These are phyloP conservation scores for Ophiosphaerella korrae DNA, from an alignment of 2,329 filamentous ascomycete genomes.

Conservation along the genomic window DNA sequence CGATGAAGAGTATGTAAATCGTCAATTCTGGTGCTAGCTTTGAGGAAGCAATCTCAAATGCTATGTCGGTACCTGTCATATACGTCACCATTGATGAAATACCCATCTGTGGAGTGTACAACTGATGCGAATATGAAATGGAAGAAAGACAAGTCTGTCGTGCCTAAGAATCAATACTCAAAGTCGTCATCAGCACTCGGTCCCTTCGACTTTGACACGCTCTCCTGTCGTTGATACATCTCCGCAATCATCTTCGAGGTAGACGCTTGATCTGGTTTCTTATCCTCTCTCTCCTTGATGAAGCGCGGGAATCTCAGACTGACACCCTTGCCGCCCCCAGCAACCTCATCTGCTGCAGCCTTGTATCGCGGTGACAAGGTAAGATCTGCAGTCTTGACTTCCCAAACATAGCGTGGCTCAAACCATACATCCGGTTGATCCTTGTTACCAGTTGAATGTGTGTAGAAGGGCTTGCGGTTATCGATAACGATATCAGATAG, in stretches of 20 bases:
- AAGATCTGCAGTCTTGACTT: conserved; percentile 94
- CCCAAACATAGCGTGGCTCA: conserved; percentile 92
- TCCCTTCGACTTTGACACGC: conserved; percentile 82
- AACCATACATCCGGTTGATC: conserved; percentile 99
- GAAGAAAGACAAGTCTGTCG: background rate
- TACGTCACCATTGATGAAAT: background rate
- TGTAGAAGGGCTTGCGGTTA: conserved; percentile 90
- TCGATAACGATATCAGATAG: conserved; percentile 83
- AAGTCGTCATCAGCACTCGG: conserved; percentile 94
- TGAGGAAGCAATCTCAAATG: too few species aligned
- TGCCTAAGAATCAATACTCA: conserved; percentile 70
- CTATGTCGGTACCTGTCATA: too few species aligned
- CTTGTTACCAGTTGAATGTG: conserved; percentile 80
- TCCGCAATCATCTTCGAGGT: conserved; percentile 85
- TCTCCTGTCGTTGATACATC: conserved; percentile 96
- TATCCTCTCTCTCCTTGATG: conserved; percentile 90
- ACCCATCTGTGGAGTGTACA: background rate
- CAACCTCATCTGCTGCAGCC: conserved; percentile 81
- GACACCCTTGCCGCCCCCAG: conserved; percentile 75
- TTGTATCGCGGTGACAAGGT: conserved; percentile 92
- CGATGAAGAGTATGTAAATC: too few species aligned
- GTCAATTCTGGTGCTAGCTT: too few species aligned
- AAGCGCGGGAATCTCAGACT: conserved; percentile 90
- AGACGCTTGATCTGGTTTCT: conserved; percentile 91
- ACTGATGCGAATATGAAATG: background rate